These are phyloP conservation scores for Aspergillus luchuensis DNA, from an alignment of 2,329 filamentous ascomycete species.

Conservation along the genomic window DNA sequence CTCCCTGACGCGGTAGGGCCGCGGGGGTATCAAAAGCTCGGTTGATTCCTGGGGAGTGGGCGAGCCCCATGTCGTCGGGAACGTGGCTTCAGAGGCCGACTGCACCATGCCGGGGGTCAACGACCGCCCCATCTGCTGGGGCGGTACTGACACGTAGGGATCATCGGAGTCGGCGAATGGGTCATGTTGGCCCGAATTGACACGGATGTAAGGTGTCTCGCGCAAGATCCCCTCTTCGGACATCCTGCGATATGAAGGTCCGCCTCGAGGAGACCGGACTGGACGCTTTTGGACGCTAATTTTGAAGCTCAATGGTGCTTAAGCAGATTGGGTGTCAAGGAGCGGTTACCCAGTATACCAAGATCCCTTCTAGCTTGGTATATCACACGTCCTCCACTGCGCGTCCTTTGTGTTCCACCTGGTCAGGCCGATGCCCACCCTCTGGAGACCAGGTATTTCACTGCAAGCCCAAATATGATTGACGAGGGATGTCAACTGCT, in stretches of 20 bases:
- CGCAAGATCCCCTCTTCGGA: conserved; percentile 15
- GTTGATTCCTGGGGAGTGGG: conserved; percentile 51
- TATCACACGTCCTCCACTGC: background rate
- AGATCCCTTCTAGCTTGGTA: background rate
- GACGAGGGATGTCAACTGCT: background rate
- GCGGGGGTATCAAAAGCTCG: conserved; percentile 44
- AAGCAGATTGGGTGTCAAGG: background rate
- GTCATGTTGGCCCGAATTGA: conserved; percentile 64
- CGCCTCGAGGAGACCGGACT: background rate
- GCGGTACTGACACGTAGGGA: conserved; percentile 25
- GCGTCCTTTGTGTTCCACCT: background rate
- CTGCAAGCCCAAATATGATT: background rate
- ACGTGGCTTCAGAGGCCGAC: conserved; percentile 34
- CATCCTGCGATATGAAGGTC: conserved; percentile 14
- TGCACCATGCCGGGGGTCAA: conserved; percentile 20
- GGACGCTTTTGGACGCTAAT: background rate
- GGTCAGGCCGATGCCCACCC: background rate
- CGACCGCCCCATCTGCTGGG: conserved; percentile 28
- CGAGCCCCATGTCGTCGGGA: conserved; percentile 49
- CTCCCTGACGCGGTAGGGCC: conserved; percentile 53
- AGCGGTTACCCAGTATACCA: background rate
- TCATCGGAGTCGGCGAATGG: conserved; percentile 45
- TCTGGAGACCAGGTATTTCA: background rate
- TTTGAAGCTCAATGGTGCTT: background rate
- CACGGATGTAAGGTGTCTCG: conserved; percentile 60